These are phyloP conservation scores for Boehmeria nivea DNA, from an alignment of 306 rosid genomes.

Conservation along the genomic window DNA sequence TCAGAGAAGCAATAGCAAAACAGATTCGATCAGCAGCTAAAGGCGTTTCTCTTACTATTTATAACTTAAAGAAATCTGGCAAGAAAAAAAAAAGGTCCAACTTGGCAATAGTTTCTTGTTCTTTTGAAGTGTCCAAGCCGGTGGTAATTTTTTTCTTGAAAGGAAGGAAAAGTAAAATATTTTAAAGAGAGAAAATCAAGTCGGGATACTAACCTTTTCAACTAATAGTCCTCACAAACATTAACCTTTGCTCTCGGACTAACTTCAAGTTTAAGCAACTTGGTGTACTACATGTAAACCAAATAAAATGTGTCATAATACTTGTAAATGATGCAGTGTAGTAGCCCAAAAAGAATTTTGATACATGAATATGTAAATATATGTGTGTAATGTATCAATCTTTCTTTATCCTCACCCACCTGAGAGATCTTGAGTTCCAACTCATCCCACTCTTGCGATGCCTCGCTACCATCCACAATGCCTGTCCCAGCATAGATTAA, in stretches of 20 bases:
- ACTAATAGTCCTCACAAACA: conserved; percentile 26
- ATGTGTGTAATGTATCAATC: not conserved
- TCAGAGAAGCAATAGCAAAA: too few species aligned
- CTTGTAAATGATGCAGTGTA: not conserved
- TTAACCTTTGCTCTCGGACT: conserved; percentile 43
- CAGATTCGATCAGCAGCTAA: too few species aligned
- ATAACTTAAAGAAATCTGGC: too few species aligned
- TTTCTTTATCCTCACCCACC: conserved; percentile 47
- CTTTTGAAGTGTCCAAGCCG: too few species aligned
- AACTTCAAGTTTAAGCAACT: conserved; percentile 70
- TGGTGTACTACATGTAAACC: conserved; percentile 57
- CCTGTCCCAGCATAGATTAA: conserved; percentile 93
- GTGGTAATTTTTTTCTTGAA: too few species aligned
- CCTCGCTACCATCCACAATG: conserved; percentile 85
- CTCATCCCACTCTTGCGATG: conserved; percentile 88
- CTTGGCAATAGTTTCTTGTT: too few species aligned
- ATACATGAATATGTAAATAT: not conserved
- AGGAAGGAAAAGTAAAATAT: too few species aligned
- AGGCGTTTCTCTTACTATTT: too few species aligned
- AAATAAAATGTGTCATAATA: conserved; percentile 3
- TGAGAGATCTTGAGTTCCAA: conserved; percentile 88
- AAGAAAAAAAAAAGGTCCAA: too few species aligned
- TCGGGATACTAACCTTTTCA: conserved; percentile 34
- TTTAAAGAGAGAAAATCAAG: too few species aligned
- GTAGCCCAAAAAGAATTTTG: not conserved